Conservation (phyloP, 306 rosid species). For the Vigna trinervia region DNA sequence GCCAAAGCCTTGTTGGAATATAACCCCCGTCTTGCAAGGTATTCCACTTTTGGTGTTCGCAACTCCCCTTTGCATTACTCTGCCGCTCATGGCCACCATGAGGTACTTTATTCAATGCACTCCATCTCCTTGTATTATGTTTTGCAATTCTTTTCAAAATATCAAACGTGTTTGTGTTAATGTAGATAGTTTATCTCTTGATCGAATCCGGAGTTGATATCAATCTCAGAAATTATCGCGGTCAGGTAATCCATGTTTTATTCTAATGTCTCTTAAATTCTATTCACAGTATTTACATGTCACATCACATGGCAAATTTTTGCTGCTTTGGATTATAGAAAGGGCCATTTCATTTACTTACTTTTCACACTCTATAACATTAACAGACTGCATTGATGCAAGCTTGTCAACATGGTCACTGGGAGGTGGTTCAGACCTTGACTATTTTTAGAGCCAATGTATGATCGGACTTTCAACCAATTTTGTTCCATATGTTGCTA, state of each 20-base stretch:
- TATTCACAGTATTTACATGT: conserved; percentile 25
- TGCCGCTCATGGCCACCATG: conserved; percentile 99
- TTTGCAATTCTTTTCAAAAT: conserved; percentile 21
- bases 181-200: conserved; percentile 83
- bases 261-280: conserved; percentile 18
- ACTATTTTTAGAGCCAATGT: conserved; percentile 78
- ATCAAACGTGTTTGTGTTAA: conserved; percentile 43
- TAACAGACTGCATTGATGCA: conserved; percentile 99
- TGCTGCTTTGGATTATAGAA: not conserved
- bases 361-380: conserved; percentile 20
- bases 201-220: conserved; percentile 96
- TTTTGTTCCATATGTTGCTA: conserved; percentile 22
- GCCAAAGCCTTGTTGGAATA: conserved; percentile 92
- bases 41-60: conserved; percentile 93
- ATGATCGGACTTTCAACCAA: conserved; percentile 42
- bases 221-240: conserved; percentile 91
- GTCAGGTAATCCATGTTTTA: conserved; percentile 74
- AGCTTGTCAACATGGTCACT: conserved; percentile 98
- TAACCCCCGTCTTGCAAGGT: conserved; percentile 93
- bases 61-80: conserved; percentile 97
- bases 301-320: not conserved
- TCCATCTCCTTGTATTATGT: conserved; percentile 7
- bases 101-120: conserved; percentile 61
- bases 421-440: conserved; percentile 93
- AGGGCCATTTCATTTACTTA: not conserved